These are phyloP conservation scores for Phoenix roebelenii DNA, from an alignment of 176 grass and related monocot genomes.

Conservation along the genomic window DNA sequence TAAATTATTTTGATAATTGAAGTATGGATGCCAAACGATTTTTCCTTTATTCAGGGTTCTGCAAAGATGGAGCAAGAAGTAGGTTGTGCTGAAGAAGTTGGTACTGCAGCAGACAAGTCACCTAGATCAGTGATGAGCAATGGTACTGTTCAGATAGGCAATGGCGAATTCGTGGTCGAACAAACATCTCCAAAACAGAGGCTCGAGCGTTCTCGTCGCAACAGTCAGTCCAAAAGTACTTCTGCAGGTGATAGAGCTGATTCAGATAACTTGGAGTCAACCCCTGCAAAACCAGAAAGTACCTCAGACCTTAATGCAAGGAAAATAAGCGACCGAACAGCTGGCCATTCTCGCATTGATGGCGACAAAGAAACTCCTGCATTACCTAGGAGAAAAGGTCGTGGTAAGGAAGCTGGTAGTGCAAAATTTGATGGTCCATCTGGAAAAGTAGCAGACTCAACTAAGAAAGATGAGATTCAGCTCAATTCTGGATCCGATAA, in stretches of 20 bases:
- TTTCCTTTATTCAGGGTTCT: constrained; percentile 34
- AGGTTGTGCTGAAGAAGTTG: constrained; percentile 39
- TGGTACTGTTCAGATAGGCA: constrained; percentile 27
- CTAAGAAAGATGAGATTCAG: constrained; percentile 11
- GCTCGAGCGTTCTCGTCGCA: constrained; percentile 23
- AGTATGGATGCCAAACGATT: no score
- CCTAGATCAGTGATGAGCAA: constrained; percentile 26
- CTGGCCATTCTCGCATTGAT: neutral
- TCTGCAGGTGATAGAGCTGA: neutral
- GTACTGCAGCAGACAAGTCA: constrained; percentile 20
- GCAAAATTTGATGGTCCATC: neutral
- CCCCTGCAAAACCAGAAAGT: constrained; percentile 13
- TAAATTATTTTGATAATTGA: no score
- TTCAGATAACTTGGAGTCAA: constrained; percentile 7
- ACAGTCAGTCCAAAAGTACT: constrained; percentile 20
- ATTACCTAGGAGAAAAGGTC: neutral
- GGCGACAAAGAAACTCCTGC: no score
- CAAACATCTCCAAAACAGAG: constrained; percentile 59
- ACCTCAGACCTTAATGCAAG: neutral
- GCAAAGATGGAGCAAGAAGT: constrained; percentile 35
- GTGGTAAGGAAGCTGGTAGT: neutral
- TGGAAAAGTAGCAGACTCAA: constrained; percentile 6
- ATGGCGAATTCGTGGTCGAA: constrained; percentile 38
- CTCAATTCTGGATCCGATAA: constrained; percentile 21
- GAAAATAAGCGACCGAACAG: neutral